Evolutionary conservation across 2,329 filamentous ascomycete genomes (phyloP).

Genomic region (Verticillium nonalfalfae): DNA sequence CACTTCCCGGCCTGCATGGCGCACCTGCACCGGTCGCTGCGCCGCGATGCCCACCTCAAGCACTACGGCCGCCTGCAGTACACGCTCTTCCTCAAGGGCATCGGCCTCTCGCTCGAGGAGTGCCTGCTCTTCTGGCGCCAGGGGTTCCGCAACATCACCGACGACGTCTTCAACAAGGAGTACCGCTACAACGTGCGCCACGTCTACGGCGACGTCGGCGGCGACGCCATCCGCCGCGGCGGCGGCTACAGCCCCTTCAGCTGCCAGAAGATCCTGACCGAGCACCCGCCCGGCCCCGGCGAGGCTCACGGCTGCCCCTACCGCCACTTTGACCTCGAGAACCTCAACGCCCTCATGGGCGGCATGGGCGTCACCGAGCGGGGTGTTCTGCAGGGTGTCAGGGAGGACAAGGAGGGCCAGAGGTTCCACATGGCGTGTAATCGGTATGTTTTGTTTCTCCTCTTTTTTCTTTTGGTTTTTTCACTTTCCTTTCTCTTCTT

Average conservation of each 20-base stretch:
- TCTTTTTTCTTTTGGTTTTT: not conserved
- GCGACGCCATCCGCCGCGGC: conserved; percentile 79
- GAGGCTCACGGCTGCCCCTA: conserved; percentile 97
- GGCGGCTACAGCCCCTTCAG: conserved; percentile 86
- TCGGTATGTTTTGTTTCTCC: conserved; percentile 46
- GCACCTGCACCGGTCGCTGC: conserved; percentile 77
- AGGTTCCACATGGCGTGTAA: conserved; percentile 96
- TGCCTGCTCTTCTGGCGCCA: conserved; percentile 87
- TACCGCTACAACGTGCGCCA: conserved; percentile 98
- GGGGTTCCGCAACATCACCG: conserved; percentile 77
- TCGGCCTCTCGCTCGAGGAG: conserved; percentile 88
- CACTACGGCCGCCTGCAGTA: conserved; percentile 93
- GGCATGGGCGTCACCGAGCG: conserved; percentile 73
- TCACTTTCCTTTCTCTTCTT: not conserved
- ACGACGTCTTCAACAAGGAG: conserved; percentile 95
- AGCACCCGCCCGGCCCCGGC: conserved; percentile 78
- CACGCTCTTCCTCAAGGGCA: conserved; percentile 92
- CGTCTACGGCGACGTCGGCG: conserved; percentile 88
- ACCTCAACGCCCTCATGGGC: conserved; percentile 71
- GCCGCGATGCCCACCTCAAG: conserved; percentile 85
- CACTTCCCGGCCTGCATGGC: conserved; percentile 95
- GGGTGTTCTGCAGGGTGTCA: conserved; percentile 71
- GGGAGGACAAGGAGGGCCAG: conserved; percentile 81
- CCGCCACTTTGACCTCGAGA: conserved; percentile 84
- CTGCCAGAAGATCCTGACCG: conserved; percentile 90